Percentiles rank a stretch among this genome's conserved stretches.
These are phyloP conservation scores for Cudoniella acicularis DNA, from an alignment of 495 filamentous ascomycete genomes.

Conservation along the genomic window DNA sequence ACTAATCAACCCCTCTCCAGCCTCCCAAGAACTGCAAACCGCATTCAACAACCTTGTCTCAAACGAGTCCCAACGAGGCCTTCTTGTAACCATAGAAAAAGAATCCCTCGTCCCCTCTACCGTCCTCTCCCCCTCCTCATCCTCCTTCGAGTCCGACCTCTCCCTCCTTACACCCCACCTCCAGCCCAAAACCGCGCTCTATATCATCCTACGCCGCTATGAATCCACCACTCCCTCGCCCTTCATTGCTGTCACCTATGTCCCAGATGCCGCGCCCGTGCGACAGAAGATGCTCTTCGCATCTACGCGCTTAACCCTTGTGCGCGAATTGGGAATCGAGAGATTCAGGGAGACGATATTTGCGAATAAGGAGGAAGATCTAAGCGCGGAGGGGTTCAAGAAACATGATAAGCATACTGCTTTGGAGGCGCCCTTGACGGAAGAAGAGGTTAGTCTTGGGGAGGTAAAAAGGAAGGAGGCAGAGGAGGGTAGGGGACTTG, in stretches of 20 bases:
- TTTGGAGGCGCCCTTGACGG: conserved; percentile 76
- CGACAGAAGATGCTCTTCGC: conserved; percentile 97
- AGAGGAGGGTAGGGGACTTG: conserved; percentile 69
- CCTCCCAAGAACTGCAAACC: conserved; percentile 79
- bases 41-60: conserved; percentile 74
- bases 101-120: conserved; percentile 68
- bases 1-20: conserved; percentile 37
- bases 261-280: conserved; percentile 84
- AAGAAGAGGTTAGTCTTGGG: conserved; percentile 78
- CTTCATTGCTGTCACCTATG: conserved; percentile 81
- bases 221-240: conserved; percentile 39
- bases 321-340: conserved; percentile 84
- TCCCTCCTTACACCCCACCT: conserved; percentile 56
- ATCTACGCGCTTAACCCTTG: conserved; percentile 76
- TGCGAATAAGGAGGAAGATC: conserved; percentile 69
- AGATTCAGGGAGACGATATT: conserved; percentile 77
- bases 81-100: conserved; percentile 73
- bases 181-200: conserved; percentile 70
- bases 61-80: conserved; percentile 62
- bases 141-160: conserved; percentile 64
- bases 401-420: conserved; percentile 66
- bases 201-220: conserved; percentile 77
- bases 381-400: conserved; percentile 69
- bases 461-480: conserved; percentile 78
- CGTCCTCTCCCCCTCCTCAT: conserved; percentile 48